A percentile compares a stretch with the other conserved stretches of the same genome.
These are phyloP conservation scores for Lycium ferocissimum DNA, from an alignment of 257 asterid species.

Conservation along the genomic window DNA sequence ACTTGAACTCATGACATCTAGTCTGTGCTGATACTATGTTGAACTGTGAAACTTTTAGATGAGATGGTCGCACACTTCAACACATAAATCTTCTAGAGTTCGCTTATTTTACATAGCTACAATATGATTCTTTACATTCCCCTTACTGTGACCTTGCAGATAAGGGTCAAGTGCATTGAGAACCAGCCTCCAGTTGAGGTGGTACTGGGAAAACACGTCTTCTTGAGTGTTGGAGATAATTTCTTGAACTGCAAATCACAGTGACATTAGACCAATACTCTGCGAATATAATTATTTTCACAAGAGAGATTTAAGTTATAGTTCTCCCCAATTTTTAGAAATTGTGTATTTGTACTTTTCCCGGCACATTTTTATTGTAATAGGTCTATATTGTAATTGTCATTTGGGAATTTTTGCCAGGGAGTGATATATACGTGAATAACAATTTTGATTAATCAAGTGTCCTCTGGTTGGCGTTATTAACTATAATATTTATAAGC, in stretches of 20 bases:
- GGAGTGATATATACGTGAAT: not conserved
- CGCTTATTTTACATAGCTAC: not conserved
- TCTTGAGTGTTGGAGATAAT: conserved; percentile 71
- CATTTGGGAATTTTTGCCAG: not conserved
- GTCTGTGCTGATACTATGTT: not conserved
- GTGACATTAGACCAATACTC: not conserved
- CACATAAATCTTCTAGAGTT: not conserved
- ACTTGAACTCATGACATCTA: not conserved
- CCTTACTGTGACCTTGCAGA: conserved; percentile 30
- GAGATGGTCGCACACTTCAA: not conserved
- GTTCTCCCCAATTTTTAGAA: not conserved
- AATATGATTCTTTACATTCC: not conserved
- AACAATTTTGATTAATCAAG: not conserved
- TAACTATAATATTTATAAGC: not conserved
- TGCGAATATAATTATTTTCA: not conserved
- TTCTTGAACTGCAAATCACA: conserved; percentile 38
- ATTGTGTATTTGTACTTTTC: not conserved
- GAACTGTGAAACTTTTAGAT: not conserved
- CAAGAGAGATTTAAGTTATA: not conserved
- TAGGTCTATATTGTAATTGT: not conserved
- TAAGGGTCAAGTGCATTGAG: conserved; percentile 63
- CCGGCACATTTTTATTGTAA: not conserved
- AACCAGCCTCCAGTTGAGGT: conserved; percentile 65
- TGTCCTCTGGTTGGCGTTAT: not conserved
- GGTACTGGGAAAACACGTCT: conserved; percentile 59